These are phyloP conservation scores for Wickerhamiella azymoides DNA, from an alignment of 805 yeast species.

Conservation along the genomic window DNA sequence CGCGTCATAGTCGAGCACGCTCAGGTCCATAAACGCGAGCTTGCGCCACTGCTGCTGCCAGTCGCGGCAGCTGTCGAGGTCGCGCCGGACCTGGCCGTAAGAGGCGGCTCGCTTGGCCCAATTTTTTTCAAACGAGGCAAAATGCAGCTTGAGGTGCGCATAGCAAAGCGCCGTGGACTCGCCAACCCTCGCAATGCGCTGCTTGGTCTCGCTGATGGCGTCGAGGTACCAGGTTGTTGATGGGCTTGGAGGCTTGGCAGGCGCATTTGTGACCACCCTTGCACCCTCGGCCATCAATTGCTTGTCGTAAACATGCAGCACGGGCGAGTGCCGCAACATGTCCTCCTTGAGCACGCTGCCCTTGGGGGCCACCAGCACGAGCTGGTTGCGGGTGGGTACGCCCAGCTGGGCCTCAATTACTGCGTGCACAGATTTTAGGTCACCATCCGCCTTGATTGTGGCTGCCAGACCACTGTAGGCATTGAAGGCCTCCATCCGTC, in stretches of 20 bases:
- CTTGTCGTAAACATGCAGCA: not conserved
- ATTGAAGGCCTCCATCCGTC: not conserved
- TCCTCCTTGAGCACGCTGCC: not conserved
- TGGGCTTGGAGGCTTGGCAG: too few species aligned
- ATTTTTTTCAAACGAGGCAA: not conserved
- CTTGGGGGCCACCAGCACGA: not conserved
- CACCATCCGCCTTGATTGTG: not conserved
- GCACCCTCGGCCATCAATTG: not conserved
- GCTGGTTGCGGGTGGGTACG: not conserved
- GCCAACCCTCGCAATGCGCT: not conserved
- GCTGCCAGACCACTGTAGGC: not conserved
- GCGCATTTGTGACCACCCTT: too few species aligned
- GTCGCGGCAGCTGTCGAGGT: not conserved
- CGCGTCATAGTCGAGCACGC: not conserved
- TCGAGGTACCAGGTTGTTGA: too few species aligned
- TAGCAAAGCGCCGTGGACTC: not conserved
- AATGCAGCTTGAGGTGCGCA: not conserved
- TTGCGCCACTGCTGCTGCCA: slow-evolving; percentile 4
- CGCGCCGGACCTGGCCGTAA: not conserved
- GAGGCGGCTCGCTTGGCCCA: not conserved
- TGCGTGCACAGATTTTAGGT: not conserved
- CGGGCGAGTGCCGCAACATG: not conserved
- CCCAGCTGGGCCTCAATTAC: not conserved
- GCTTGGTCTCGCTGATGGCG: not conserved
- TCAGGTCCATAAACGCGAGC: slow-evolving; percentile 5